Percentiles rank a stretch among this genome's conserved stretches.
Evolutionary conservation across 176 grass and related monocot genomes (phyloP).

Genomic region (Olyra latifolia): DNA sequence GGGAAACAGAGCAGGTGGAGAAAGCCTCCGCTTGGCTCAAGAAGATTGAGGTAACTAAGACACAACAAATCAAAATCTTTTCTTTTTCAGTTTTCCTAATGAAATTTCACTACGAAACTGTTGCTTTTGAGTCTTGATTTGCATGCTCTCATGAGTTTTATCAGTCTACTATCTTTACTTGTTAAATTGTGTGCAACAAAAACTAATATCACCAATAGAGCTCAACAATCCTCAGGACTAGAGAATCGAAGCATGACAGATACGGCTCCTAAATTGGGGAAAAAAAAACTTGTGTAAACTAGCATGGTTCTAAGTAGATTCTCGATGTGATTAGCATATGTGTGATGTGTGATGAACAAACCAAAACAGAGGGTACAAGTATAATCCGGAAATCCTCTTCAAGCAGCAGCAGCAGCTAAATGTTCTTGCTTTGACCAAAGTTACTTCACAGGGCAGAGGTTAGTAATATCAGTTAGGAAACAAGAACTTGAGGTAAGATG

Average conservation of each 20-base stretch:
- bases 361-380: not conserved
- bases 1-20: conserved; percentile 79
- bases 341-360: not conserved
- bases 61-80: no score
- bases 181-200: not conserved
- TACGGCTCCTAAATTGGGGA: not conserved
- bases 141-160: not conserved
- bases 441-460: not conserved
- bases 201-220: not conserved
- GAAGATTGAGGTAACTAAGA: conserved; percentile 76
- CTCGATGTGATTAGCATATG: not conserved
- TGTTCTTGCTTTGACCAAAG: conserved; percentile 4
- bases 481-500: not conserved
- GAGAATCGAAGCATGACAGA: not conserved
- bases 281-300: not conserved
- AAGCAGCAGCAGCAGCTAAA: not conserved
- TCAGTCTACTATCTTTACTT: not conserved
- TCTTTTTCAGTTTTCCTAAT: not conserved
- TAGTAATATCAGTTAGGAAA: not conserved
- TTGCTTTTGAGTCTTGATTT: not conserved
- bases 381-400: not conserved
- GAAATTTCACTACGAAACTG: not conserved
- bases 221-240: not conserved
- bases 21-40: conserved; percentile 70
- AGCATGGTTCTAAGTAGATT: not conserved